These are phyloP conservation scores for Papiliotrema nemorosa DNA, from an alignment of 1,284 basidiomycete species.

Conservation along the genomic window DNA sequence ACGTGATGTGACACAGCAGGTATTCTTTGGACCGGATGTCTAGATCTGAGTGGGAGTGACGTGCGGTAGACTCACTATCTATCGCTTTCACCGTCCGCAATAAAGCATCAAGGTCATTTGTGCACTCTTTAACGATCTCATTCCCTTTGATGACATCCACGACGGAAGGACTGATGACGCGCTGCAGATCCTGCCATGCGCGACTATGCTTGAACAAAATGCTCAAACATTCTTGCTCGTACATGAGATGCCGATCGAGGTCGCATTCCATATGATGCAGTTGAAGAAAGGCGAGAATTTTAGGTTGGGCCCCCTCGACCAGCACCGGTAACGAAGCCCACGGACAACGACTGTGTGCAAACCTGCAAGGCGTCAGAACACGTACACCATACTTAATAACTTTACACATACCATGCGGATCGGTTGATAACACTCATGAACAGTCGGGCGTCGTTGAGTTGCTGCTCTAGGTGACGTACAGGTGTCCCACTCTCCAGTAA, in stretches of 20 bases:
- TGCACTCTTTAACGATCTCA: background rate
- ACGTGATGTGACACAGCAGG: background rate
- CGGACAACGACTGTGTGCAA: background rate
- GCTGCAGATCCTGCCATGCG: background rate
- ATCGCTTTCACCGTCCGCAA: background rate
- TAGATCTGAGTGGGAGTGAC: background rate
- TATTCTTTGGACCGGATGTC: background rate
- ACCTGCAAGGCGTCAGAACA: background rate
- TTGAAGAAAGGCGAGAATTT: background rate
- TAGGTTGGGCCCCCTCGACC: background rate
- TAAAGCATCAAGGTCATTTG: background rate
- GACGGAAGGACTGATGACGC: background rate
- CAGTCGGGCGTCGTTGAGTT: background rate
- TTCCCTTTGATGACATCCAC: background rate
- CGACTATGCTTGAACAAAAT: background rate
- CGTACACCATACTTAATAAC: background rate
- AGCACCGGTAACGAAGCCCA: background rate
- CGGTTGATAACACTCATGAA: background rate
- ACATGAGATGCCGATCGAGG: background rate
- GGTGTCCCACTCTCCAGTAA: background rate
- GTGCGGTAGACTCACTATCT: background rate
- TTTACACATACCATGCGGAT: background rate
- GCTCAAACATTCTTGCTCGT: background rate
- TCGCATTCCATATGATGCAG: background rate
- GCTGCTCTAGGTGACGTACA: background rate